Evolutionary conservation across 164 flowering plant species (phyloP), one percentile per base, ranked within the genome.

Genomic region (Dillenia suffruticosa): DNA sequence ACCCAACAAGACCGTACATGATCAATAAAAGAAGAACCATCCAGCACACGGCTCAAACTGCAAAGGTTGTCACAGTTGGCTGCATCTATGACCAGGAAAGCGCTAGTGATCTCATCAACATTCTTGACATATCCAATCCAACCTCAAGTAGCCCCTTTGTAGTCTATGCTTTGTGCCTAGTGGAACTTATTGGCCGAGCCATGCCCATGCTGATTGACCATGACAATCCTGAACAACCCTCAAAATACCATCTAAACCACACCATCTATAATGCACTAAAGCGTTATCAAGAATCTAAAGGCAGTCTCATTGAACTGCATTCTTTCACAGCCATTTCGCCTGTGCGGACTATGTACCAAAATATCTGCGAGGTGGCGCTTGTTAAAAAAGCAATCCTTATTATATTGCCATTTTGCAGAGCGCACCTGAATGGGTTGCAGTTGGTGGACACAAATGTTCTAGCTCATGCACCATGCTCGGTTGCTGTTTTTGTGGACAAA

Each of bases 121-220:
- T 90, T 10, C 76, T 90, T 0, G 82, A 83, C 15, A 58, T 82
- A 52, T 72, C 84, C 9, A 62, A 82, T 56, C 78, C 84, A 11
- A 74, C 81, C n/a, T 9, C 0, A 2, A n/a, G 2, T 0, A 73
- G 62, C 64, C 89, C 92, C 8, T 64, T 86, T 66, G 19, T 9
- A 0, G 68, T 82, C 70, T 63, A 59, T 51, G 81, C 84, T 12
- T 66, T 88, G 54, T 79, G 67, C 59, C 79, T 84, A 17, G 54
- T 79, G 13, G 82, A 88, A 67, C 85, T 88, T 13, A 50, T 81
- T 0, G 92, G 88, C 11, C 82, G 87, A 0, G 87, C 88, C 12
- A 3, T 65, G 55, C 89, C 91, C 0, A 51, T 81, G 9, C 75
- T 86, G 51, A 70, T 87, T 12, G 84, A 81, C 72, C 85, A 84